Evolutionary conservation across 202 grass and related monocot genomes (phyloP).

Genomic region (Schoenoplectus triqueter): DNA sequence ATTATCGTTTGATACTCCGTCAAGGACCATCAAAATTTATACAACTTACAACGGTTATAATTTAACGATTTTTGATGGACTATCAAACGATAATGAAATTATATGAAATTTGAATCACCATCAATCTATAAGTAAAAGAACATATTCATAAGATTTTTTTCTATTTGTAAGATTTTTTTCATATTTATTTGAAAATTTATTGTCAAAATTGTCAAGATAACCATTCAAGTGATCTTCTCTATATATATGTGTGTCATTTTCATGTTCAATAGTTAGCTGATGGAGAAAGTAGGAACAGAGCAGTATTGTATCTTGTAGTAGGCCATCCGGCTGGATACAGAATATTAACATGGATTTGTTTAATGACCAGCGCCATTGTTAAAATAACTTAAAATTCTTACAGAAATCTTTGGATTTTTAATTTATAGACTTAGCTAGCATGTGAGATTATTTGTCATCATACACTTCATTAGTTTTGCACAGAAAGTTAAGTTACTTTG

Average conservation of each 20-base stretch:
- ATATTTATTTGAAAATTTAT: too few relatives aligned
- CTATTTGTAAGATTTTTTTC: too few relatives aligned
- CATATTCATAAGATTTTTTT: too few relatives aligned
- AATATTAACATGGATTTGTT: neutral
- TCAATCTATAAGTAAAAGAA: too few relatives aligned
- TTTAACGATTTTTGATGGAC: too few relatives aligned
- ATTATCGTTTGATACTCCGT: too few relatives aligned
- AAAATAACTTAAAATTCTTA: neutral
- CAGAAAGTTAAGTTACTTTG: neutral
- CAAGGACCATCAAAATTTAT: too few relatives aligned
- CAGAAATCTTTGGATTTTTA: neutral
- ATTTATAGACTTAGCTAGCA: neutral
- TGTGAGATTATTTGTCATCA: slow-evolving; percentile 1
- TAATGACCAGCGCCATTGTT: neutral
- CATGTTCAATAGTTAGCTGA: slow-evolving; percentile 1
- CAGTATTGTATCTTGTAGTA: neutral
- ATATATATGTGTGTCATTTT: neutral
- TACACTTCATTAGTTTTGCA: neutral
- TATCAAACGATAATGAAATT: too few relatives aligned
- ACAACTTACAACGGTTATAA: too few relatives aligned
- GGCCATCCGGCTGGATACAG: neutral
- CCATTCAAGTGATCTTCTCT: neutral
- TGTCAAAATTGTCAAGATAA: too few relatives aligned
- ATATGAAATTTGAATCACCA: too few relatives aligned
- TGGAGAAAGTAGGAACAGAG: neutral